phyloP scores from a whole-genome alignment of 2,329 filamentous ascomycete genomes.

The Pseudogymnoascus sp. region DNA sequence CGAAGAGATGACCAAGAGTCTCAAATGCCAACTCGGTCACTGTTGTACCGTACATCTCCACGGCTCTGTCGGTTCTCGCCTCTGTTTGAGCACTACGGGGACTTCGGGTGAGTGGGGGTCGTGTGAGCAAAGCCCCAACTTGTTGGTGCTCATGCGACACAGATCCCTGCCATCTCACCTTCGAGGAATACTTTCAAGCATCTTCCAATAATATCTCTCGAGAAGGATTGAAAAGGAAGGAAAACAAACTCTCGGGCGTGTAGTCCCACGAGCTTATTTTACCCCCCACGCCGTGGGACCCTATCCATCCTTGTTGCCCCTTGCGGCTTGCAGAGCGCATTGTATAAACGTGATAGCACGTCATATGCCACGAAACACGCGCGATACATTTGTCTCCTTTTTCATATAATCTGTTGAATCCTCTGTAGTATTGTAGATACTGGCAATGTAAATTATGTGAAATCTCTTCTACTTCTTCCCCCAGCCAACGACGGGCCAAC shows the following conservation, averaged over 20 bases:
- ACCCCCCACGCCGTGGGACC: background rate
- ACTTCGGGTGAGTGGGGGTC: background rate
- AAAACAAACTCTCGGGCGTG: background rate
- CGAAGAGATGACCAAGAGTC: background rate
- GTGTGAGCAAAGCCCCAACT: background rate
- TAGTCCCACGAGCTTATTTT: background rate
- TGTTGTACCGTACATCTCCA: too few relatives aligned
- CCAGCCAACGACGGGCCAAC: background rate
- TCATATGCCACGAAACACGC: background rate
- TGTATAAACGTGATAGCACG: background rate
- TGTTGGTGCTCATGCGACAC: background rate
- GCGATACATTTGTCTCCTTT: background rate
- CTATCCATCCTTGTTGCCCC: background rate
- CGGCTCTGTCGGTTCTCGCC: background rate
- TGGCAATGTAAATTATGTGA: background rate
- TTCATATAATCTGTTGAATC: background rate
- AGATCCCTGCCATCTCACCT: background rate
- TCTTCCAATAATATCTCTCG: background rate
- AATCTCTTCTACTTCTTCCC: background rate
- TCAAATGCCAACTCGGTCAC: background rate
- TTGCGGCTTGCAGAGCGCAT: background rate
- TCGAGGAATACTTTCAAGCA: background rate
- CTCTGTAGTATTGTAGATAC: background rate
- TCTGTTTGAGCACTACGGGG: background rate
- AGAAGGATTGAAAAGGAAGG: background rate